phyloP scores from a whole-genome alignment of 306 rosid species.

The Gastrolobium bilobum region DNA sequence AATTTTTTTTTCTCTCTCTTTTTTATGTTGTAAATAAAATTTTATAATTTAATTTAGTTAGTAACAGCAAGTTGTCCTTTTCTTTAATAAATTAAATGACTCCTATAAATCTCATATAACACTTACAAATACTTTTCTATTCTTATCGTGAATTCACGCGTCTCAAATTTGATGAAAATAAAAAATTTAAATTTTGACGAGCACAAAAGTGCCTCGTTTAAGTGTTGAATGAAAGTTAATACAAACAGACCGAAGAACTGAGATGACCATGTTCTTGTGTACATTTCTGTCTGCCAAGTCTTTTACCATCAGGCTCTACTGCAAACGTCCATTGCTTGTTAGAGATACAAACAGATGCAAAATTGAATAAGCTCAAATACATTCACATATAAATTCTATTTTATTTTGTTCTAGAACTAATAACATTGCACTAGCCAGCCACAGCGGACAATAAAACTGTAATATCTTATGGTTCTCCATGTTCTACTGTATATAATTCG shows the following conservation, averaged over 20 bases:
- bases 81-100: too few species aligned
- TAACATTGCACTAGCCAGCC: conserved; percentile 25
- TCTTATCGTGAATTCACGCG: too few species aligned
- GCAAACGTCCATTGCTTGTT: not conserved
- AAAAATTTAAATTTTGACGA: too few species aligned
- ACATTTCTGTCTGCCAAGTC: not conserved
- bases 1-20: too few species aligned
- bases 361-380: conserved; percentile 32
- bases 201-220: too few species aligned
- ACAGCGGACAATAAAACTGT: conserved; percentile 11
- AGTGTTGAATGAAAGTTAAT: too few species aligned
- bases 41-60: too few species aligned
- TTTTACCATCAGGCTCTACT: conserved; percentile 14
- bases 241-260: not conserved
- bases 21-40: too few species aligned
- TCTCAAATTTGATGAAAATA: too few species aligned
- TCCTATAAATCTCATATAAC: too few species aligned
- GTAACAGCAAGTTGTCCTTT: too few species aligned
- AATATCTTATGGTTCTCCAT: conserved; percentile 8
- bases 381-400: conserved; percentile 26
- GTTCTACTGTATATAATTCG: conserved; percentile 18
- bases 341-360: conserved; percentile 25
- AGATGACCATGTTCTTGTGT: not conserved
- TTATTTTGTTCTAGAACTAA: conserved; percentile 15
- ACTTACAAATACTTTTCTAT: too few species aligned